Base-by-base conservation (phyloP, 495 filamentous ascomycete species). In the Parmelia sp. region DNA sequence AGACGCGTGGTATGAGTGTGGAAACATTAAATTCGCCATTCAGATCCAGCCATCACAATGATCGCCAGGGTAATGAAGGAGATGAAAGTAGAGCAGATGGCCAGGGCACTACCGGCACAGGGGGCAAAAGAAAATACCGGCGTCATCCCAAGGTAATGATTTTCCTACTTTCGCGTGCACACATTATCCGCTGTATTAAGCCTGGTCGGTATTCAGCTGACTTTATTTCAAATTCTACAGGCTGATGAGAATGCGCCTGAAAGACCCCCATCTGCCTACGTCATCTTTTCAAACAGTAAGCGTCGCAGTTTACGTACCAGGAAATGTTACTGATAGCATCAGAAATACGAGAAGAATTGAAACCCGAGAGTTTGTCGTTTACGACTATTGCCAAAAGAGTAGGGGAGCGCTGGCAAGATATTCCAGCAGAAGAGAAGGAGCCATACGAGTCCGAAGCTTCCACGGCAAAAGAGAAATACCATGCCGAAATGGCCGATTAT, bases 371-470 rank as follows among this genome's bases (percentile, higher is more conserved):
- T 62, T 69, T 91, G 56, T 87, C 86, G 11, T 92, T 92, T 72
- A 89, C 89, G 12, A 89, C 90, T 62, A 91, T 92, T 65, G 89
- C 89, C 17, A 91, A 92, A 71, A 78, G 88, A 8, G 89, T 92
- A 4, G 89, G 89, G 21, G 89, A 91, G 70, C 81, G 86, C 66
- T 92, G 89, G 89, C 90, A 91, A 70, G 83, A 82, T 53, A 75
- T 92, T 8, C 75, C 79, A 15, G 77, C 85, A 3, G 74, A 78
- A 11, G 83, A 85, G 60, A 88, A 88, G 69, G 89, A 90, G 69
- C 80, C 81, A 9, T 92, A 82, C 64, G 89, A 92, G 68, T 77
- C 78, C 51, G 82, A 88, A 70, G 89, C 89, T 37, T 80, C 82
- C 60, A 66, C 80, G 33, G 84, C 85, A 35, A 92, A 92, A 73